Conservation (phyloP, 169 alveolate genomes). For the Eimeria necatrix region DNA sequence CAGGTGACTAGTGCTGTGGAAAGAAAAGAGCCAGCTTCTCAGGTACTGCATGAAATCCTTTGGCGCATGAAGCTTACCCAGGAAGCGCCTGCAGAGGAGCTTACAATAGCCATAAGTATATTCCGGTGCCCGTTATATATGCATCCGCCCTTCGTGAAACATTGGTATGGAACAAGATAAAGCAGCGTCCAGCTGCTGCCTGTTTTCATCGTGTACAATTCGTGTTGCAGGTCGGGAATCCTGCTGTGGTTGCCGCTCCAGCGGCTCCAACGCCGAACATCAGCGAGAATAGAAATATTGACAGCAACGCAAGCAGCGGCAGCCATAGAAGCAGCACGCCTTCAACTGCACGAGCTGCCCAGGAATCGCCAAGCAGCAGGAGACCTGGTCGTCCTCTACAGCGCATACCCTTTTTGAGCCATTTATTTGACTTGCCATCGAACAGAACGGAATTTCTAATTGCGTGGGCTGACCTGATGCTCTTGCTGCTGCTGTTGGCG, state of each 20-base stretch:
- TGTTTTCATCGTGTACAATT: too few relatives aligned
- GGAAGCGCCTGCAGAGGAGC: too few relatives aligned
- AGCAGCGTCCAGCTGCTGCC: not conserved
- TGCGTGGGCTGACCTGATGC: slow-evolving; percentile 74
- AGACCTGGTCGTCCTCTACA: slow-evolving; percentile 57
- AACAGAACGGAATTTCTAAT: slow-evolving; percentile 74
- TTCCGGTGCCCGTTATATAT: too few relatives aligned
- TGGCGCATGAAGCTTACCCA: too few relatives aligned
- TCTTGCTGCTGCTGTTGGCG: slow-evolving; percentile 71
- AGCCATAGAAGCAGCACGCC: not conserved
- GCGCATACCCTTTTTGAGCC: slow-evolving; percentile 36
- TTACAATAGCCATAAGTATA: too few relatives aligned
- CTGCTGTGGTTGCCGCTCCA: not conserved
- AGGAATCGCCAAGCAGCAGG: slow-evolving; percentile 16
- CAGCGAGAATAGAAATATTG: not conserved
- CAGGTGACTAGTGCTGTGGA: not conserved
- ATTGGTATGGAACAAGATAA: not conserved
- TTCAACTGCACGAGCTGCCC: not conserved
- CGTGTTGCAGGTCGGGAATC: slow-evolving; percentile 13
- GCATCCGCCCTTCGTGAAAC: not conserved
- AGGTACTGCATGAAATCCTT: not conserved
- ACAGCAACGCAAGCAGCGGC: slow-evolving; percentile 2
- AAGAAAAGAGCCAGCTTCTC: not conserved
- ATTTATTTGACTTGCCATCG: slow-evolving; percentile 33
- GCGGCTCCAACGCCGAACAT: not conserved